phyloP scores from a whole-genome alignment of 2,329 filamentous ascomycete genomes.

The Fusarium sp. region DNA sequence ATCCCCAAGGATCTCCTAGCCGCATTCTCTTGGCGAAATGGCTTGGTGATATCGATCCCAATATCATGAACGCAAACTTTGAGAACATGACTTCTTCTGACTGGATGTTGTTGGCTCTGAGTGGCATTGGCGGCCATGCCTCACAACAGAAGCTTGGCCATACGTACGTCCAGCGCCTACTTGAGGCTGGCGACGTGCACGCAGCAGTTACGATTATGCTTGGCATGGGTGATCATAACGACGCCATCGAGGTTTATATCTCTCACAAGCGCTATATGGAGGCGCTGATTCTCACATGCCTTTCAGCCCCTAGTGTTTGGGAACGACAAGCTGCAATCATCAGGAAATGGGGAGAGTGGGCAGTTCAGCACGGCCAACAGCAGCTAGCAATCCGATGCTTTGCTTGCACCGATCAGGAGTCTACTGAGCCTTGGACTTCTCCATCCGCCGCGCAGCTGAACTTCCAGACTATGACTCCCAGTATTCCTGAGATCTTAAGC shows the following conservation, averaged over 20 bases:
- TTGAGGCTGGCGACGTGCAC: slow-evolving; percentile 91
- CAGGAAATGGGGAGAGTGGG: slow-evolving; percentile 93
- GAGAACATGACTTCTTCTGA: slow-evolving; percentile 92
- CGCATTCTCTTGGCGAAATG: slow-evolving; percentile 89
- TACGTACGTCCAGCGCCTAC: slow-evolving; percentile 86
- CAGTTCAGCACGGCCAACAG: slow-evolving; percentile 85
- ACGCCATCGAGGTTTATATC: slow-evolving; percentile 95
- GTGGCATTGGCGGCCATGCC: slow-evolving; percentile 78
- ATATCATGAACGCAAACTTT: slow-evolving; percentile 81
- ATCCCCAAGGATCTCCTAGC: slow-evolving; percentile 76
- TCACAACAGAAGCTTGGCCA: slow-evolving; percentile 92
- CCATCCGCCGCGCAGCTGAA: slow-evolving; percentile 75
- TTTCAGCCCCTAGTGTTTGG: slow-evolving; percentile 88
- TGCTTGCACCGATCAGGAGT: slow-evolving; percentile 87
- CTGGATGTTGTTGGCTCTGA: slow-evolving; percentile 96
- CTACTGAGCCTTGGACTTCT: slow-evolving; percentile 87
- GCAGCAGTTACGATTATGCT: slow-evolving; percentile 93
- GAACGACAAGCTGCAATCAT: slow-evolving; percentile 87
- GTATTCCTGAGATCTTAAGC: slow-evolving; percentile 70
- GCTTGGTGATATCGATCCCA: slow-evolving; percentile 85
- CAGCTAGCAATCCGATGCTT: slow-evolving; percentile 93
- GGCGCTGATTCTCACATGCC: slow-evolving; percentile 85
- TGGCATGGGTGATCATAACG: slow-evolving; percentile 89
- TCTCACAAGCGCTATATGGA: slow-evolving; percentile 94
- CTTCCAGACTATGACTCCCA: slow-evolving; percentile 63